phyloP scores from a whole-genome alignment of 345 rosid species.

The Syzygium aqueum region DNA sequence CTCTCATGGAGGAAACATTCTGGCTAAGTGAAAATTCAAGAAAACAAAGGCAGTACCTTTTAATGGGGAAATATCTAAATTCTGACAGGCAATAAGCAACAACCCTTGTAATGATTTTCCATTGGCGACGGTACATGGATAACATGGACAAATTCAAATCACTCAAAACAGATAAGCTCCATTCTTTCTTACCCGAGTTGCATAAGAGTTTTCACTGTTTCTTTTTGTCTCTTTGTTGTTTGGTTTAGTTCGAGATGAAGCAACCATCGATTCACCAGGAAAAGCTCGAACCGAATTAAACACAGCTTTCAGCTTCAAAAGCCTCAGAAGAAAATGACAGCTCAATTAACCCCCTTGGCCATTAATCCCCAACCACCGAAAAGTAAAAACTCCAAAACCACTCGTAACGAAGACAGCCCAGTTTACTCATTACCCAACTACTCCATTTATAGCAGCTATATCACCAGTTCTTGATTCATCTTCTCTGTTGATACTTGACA shows the following conservation, averaged over 20 bases:
- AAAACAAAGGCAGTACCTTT: neutral
- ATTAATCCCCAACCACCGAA: neutral
- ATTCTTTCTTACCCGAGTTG: neutral
- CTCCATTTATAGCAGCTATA: neutral
- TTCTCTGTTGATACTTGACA: neutral
- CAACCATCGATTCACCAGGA: neutral
- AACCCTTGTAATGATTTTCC: neutral
- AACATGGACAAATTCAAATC: neutral
- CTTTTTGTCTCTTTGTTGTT: neutral
- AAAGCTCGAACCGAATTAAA: neutral
- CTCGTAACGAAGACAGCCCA: neutral
- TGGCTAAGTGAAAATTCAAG: neutral
- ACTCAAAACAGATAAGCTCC: neutral
- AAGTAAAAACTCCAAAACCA: neutral
- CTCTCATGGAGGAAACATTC: neutral
- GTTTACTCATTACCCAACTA: neutral
- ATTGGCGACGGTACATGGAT: neutral
- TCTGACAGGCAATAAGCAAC: neutral
- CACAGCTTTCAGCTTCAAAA: neutral
- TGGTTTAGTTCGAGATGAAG: neutral
- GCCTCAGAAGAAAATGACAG: conserved; percentile 1
- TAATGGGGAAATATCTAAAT: neutral
- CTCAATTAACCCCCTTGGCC: neutral
- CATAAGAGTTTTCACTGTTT: neutral
- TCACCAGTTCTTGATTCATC: neutral